Base-by-base conservation (phyloP, 2,329 filamentous ascomycete genomes). In the Aspergillus awamori region DNA sequence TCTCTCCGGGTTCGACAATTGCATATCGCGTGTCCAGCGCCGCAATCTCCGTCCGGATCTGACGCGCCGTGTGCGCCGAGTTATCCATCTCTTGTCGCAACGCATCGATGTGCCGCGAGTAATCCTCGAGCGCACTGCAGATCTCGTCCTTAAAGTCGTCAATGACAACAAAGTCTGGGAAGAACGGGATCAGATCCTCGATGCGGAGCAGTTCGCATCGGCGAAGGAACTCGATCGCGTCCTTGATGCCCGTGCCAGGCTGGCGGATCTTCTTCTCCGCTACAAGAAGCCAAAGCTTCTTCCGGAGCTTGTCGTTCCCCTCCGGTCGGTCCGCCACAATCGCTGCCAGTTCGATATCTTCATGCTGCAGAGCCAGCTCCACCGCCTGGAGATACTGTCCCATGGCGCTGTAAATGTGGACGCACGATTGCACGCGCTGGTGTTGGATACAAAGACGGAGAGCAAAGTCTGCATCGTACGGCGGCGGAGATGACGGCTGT, bases 91-190 rank as follows among this genome's bases (percentile, higher is more conserved):
- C 94, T 66, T 89, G 87, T 72, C 93, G 93, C 41, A 99, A 81
- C 1, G 82, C 83, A 71, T 98, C 95, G 67, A 99, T 99, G 67
- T 92, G 92, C 39, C 91, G 89, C 51, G 88, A 91, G 79, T 99
- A 99, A 65, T 96, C 91, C 77, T 99, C 95, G 1, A 99, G 84
- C 1, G 96, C 95, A 0, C 87, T 83, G 79, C 95, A 99, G 39
- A 99, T 98, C 75, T 99, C 95, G 65, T 98, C 93, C 74, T 98
- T 97, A 84, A 99, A 99, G 76, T 98, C 95, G 74, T 99, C 95
- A 64, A 99, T 98, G 55, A 98, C 91, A 24, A 98, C 93, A 73
- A 99, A 99, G 75, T 99, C 95, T 0, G 95, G 95, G 79, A 99
- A 99, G 81, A 99, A 97, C 0, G 95, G 95, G 43, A 99, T 98